Conservation (phyloP, 306 rosid species). For the Citrullus amarus region DNA sequence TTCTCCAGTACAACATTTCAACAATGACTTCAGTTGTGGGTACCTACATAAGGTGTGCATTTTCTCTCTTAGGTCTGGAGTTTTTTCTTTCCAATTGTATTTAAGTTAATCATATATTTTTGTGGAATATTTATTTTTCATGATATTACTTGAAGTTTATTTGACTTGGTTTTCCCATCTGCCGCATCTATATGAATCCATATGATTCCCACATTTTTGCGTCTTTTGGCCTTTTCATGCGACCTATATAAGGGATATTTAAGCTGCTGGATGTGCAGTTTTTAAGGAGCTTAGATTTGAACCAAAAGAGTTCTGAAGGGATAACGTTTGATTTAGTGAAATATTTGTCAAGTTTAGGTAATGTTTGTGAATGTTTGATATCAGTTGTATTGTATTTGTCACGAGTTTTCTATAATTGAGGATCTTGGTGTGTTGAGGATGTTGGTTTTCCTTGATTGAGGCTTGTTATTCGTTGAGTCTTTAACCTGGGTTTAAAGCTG, state of each 20-base stretch:
- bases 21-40: constrained; percentile 44
- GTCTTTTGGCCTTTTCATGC: background rate
- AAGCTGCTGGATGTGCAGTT: constrained; percentile 77
- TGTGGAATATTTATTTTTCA: background rate
- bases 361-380: background rate
- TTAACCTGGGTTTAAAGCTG: background rate
- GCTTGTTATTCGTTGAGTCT: background rate
- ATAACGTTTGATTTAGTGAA: background rate
- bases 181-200: background rate
- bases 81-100: background rate
- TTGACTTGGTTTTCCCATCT: background rate
- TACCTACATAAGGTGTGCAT: constrained; percentile 58
- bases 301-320: constrained; percentile 60
- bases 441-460: background rate
- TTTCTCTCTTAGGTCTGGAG: background rate
- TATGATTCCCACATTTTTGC: background rate
- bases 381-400: background rate
- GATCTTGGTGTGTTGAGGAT: background rate
- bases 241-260: background rate
- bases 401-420: background rate
- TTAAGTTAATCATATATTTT: background rate
- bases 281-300: constrained; percentile 86
- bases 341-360: background rate
- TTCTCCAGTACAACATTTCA: constrained; percentile 56
- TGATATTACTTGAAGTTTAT: background rate